Conservation (phyloP, 2,329 filamentous ascomycete species). For the Apiospora arundinis region DNA sequence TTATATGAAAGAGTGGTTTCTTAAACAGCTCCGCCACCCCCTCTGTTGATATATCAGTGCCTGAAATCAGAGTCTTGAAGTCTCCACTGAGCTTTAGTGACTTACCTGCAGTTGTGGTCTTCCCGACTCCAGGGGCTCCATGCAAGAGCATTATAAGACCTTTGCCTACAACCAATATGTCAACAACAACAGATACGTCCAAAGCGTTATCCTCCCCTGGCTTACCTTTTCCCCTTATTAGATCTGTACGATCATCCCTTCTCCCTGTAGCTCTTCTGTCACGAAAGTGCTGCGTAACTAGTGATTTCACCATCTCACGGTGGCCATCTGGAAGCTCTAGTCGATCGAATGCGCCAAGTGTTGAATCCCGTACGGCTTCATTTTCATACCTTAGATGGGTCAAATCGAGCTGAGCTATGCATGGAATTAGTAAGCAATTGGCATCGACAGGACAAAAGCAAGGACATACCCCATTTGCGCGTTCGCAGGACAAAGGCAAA, state of each 20-base stretch:
- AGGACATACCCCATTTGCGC: not conserved
- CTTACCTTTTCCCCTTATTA: slow-evolving; percentile 3
- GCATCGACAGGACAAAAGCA: not conserved
- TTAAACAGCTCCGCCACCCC: not conserved
- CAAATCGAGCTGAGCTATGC: slow-evolving; percentile 27
- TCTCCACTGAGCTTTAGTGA: not conserved
- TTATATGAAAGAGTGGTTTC: not conserved
- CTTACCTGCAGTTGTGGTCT: slow-evolving; percentile 25
- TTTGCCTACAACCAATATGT: slow-evolving; percentile 2
- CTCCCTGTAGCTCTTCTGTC: slow-evolving; percentile 30
- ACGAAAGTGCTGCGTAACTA: slow-evolving; percentile 33
- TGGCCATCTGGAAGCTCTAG: not conserved
- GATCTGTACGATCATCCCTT: slow-evolving; percentile 34
- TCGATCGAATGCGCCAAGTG: not conserved
- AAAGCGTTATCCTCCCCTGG: too few relatives aligned
- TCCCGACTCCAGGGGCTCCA: not conserved
- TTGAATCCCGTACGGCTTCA: too few relatives aligned
- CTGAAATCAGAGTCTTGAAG: not conserved
- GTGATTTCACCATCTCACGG: not conserved
- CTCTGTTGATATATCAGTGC: not conserved
- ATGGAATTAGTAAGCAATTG: not conserved
- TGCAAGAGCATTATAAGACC: not conserved
- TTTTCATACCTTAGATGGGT: slow-evolving; percentile 19
- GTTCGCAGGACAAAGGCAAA: not conserved
- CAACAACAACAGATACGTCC: too few relatives aligned